Conservation (phyloP, 2,329 filamentous ascomycete genomes). For the Colletotrichum magnum region DNA sequence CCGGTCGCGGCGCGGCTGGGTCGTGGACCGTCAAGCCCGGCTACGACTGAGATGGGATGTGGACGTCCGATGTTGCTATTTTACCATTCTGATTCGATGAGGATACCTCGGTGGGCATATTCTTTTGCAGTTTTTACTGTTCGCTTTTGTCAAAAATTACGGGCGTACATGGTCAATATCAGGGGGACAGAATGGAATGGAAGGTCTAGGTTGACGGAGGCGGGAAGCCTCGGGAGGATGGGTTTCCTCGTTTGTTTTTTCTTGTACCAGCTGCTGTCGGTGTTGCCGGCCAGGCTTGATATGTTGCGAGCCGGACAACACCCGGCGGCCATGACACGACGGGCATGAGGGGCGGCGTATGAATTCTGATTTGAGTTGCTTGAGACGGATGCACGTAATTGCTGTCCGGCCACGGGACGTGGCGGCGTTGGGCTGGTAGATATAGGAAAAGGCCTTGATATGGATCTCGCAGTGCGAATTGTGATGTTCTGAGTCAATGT, state of each 20-base stretch:
- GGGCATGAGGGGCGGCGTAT: slow-evolving; percentile 37
- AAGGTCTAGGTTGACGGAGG: background rate
- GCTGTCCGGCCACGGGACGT: slow-evolving; percentile 1
- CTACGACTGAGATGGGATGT: slow-evolving; percentile 5
- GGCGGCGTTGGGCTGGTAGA: slow-evolving; percentile 26
- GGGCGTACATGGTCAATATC: slow-evolving; percentile 14
- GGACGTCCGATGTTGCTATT: slow-evolving; percentile 14
- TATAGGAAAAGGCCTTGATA: slow-evolving; percentile 1
- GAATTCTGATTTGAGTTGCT: slow-evolving; percentile 1
- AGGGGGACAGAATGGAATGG: background rate
- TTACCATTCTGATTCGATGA: slow-evolving; percentile 31
- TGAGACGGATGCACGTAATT: slow-evolving; percentile 5
- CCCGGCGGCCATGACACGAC: slow-evolving; percentile 19
- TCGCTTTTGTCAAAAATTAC: slow-evolving; percentile 19
- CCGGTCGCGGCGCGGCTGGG: slow-evolving; percentile 21
- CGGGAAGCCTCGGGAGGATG: background rate
- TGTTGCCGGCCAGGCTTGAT: background rate
- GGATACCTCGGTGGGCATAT: slow-evolving; percentile 31
- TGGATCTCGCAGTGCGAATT: background rate
- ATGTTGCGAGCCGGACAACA: background rate
- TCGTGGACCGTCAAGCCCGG: slow-evolving; percentile 32
- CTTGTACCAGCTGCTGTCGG: background rate
- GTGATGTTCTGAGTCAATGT: background rate
- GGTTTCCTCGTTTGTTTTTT: background rate
- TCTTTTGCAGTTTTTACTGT: background rate